These are phyloP conservation scores for Cyclotella baltica DNA, from an alignment of 108 stramenopile species.

Conservation along the genomic window DNA sequence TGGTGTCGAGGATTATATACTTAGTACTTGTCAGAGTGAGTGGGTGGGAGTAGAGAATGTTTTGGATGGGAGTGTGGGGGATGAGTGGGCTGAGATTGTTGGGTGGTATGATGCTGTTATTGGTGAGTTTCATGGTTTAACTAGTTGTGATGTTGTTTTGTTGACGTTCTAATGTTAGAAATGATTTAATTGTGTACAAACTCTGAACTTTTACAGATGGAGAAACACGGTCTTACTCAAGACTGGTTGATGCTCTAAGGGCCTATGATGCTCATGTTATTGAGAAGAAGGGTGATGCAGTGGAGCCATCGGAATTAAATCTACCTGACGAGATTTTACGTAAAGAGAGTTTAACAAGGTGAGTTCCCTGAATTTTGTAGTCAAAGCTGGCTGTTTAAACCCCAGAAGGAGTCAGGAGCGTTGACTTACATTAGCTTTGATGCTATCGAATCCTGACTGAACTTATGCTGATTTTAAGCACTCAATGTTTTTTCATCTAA, in stretches of 20 bases:
- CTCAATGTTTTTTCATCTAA: no score
- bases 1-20: neutral
- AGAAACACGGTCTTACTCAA: neutral
- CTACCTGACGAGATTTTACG: neutral
- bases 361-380: no score
- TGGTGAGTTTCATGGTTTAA: neutral
- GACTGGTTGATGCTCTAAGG: slow-evolving; percentile 5
- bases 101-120: slow-evolving; percentile 13
- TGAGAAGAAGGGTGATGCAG: neutral
- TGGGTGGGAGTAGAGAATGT: slow-evolving; percentile 7
- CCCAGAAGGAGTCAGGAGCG: no score
- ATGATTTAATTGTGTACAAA: neutral
- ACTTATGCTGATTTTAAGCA: no score
- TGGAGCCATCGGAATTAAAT: neutral
- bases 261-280: neutral
- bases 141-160: neutral
- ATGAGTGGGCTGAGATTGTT: slow-evolving; percentile 10
- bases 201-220: neutral
- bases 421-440: no score
- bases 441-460: no score
- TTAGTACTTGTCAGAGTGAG: neutral
- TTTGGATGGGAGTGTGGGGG: neutral
- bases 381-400: no score
- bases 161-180: neutral
- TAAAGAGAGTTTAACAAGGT: no score